Percentiles rank a stretch among this genome's conserved stretches.
phyloP scores from a whole-genome alignment of 106 monocot genomes.

The Apostasia shenzhenica region DNA sequence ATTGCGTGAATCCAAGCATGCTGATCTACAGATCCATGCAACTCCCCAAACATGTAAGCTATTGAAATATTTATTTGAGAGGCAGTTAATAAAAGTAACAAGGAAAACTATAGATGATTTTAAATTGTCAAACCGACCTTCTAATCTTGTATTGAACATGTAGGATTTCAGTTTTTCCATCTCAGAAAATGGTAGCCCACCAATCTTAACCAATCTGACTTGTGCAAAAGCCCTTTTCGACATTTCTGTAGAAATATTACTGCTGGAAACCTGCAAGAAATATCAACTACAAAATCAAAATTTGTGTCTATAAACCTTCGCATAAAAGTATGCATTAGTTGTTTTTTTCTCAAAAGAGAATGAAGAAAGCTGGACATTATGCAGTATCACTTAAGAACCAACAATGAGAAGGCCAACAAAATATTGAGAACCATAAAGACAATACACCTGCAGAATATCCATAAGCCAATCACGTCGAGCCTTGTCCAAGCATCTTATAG shows the following conservation, averaged over 20 bases:
- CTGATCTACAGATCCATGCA: too few relatives aligned
- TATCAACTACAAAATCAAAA: background rate
- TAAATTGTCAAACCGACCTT: slow-evolving; percentile 32
- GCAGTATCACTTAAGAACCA: too few relatives aligned
- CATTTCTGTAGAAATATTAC: slow-evolving; percentile 20
- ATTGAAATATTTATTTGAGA: background rate
- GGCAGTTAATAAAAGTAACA: background rate
- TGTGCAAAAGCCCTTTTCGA: slow-evolving; percentile 34
- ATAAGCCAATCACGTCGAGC: slow-evolving; percentile 57
- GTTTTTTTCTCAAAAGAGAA: background rate
- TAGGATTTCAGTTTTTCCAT: slow-evolving; percentile 48
- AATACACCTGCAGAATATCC: slow-evolving; percentile 49
- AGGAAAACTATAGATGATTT: background rate
- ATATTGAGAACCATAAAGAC: background rate
- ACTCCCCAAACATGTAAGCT: background rate
- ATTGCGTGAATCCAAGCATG: too few relatives aligned
- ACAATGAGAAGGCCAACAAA: too few relatives aligned
- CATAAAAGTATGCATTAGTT: too few relatives aligned
- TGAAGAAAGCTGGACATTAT: background rate
- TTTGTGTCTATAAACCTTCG: too few relatives aligned
- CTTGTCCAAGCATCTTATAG: slow-evolving; percentile 48
- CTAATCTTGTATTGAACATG: slow-evolving; percentile 42
- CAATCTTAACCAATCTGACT: slow-evolving; percentile 43
- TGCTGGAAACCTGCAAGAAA: slow-evolving; percentile 6
- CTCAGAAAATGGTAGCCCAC: slow-evolving; percentile 42